Base-by-base conservation (phyloP, 1,284 basidiomycete genomes). In the Schizopora paradoxa region DNA sequence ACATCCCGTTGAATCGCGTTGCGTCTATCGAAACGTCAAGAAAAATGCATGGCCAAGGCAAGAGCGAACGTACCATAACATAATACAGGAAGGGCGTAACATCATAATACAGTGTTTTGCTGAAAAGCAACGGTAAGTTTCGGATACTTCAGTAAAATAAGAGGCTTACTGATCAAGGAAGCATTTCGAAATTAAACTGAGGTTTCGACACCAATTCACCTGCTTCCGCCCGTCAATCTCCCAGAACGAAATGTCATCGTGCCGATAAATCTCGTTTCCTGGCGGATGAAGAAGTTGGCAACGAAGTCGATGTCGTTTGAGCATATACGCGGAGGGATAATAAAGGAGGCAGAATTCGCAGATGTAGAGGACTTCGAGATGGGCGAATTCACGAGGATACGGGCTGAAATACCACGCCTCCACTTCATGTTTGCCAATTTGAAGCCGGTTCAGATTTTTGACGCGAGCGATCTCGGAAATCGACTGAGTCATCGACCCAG, bases 341-440 rank as follows among this genome's bases (percentile, higher is more conserved):
- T 86, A 97, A 31, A 82, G 83, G 43, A 97, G 74, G 65, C 96
- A 99, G 70, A 96, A 97, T 69, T 99, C 96, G 82, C 96, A 99
- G 62, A 99, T 83, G 73, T 94, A 98, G 38, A 99, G 77, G 51
- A 94, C 74, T 21, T 94, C 92, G 25, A 96, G 81, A 66, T 99
- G 88, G 31, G 95, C 91, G 69, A 90, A 99, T 70, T 99, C 96
- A 67, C 92, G 84, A 4, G 96, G 96, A 69, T 99, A 99, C 5
- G 96, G 95, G 58, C 90, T 93, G 73, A 99, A 99, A 70, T 99
- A 99, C 96, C 96, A 99, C 6, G 94, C 86, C 59, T 99, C 94
- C 57, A 99, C 88, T 68, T 97, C 91, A 68, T 95, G 85, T 64
- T 82, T 85, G 52, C 96, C 96, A 58, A 99, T 99, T 64, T 95